phyloP scores from a whole-genome alignment of 73 alveolate genomes.

The Paramecium bursaria region DNA sequence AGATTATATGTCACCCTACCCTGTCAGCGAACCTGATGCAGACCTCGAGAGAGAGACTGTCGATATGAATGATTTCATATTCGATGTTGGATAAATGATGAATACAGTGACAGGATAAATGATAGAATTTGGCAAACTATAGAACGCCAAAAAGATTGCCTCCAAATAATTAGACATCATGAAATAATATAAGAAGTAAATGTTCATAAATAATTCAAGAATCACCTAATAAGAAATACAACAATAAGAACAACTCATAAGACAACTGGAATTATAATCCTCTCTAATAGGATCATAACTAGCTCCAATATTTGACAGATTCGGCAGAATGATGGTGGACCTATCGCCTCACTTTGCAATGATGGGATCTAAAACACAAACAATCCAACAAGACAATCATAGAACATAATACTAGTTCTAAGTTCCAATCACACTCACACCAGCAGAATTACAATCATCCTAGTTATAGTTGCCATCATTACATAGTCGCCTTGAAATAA shows the following conservation, averaged over 20 bases:
- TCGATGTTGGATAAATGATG: constrained; percentile 51
- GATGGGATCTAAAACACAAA: constrained; percentile 32
- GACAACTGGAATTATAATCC: constrained; percentile 17
- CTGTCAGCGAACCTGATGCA: constrained; percentile 90
- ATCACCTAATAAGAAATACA: neutral
- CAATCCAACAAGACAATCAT: neutral
- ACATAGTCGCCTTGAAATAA: constrained; percentile 48
- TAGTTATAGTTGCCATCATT: constrained; percentile 14
- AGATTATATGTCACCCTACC: constrained; percentile 85
- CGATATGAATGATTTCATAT: constrained; percentile 51
- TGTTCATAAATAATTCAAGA: neutral
- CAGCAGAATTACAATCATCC: constrained; percentile 17
- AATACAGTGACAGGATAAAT: constrained; percentile 14
- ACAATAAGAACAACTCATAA: constrained; percentile 6
- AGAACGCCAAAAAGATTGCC: constrained; percentile 21
- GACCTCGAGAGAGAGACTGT: constrained; percentile 55
- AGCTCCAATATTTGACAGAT: constrained; percentile 84
- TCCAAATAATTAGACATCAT: constrained; percentile 8
- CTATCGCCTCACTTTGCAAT: constrained; percentile 75
- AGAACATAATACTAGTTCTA: neutral
- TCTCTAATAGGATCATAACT: constrained; percentile 69
- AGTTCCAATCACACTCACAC: constrained; percentile 54
- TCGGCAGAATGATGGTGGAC: constrained; percentile 83
- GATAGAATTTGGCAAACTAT: constrained; percentile 51
- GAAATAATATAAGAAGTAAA: constrained; percentile 18